Conservation (phyloP, 2,329 filamentous ascomycete genomes). For the Diaporthe sp. region DNA sequence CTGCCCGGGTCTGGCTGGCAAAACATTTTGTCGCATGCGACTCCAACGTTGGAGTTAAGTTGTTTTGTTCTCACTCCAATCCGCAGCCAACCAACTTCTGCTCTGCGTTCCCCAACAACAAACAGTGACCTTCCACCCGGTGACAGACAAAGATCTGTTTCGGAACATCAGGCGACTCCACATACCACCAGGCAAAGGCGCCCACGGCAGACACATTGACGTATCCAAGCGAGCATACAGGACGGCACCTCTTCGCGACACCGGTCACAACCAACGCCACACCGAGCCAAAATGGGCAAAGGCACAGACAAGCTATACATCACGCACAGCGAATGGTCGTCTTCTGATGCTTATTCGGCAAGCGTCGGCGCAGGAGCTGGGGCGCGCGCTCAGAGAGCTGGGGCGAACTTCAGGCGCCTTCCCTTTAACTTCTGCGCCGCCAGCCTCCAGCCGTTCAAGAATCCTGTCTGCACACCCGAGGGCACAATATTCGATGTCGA, state of each 20-base stretch:
- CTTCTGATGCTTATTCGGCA: slow-evolving; percentile 88
- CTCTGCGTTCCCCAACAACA: neutral
- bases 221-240: neutral
- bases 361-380: slow-evolving; percentile 80
- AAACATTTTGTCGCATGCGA: slow-evolving; percentile 33
- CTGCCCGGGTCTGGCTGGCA: slow-evolving; percentile 25
- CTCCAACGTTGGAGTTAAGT: neutral
- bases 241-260: neutral
- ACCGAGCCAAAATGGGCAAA: slow-evolving; percentile 58
- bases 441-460: slow-evolving; percentile 93
- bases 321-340: slow-evolving; percentile 98
- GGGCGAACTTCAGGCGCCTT: slow-evolving; percentile 84
- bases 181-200: neutral
- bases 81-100: neutral
- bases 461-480: slow-evolving; percentile 89
- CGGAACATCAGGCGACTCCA: neutral
- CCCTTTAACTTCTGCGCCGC: slow-evolving; percentile 99
- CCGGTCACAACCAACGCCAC: slow-evolving; percentile 30
- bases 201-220: neutral
- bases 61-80: slow-evolving; percentile 8
- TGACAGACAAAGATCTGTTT: neutral
- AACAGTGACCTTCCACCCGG: neutral
- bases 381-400: slow-evolving; percentile 66
- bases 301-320: slow-evolving; percentile 77
- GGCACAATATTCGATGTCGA: slow-evolving; percentile 96